Evolutionary conservation across 2,329 filamentous ascomycete genomes (phyloP).

Genomic region (Orbilia oligospora): DNA sequence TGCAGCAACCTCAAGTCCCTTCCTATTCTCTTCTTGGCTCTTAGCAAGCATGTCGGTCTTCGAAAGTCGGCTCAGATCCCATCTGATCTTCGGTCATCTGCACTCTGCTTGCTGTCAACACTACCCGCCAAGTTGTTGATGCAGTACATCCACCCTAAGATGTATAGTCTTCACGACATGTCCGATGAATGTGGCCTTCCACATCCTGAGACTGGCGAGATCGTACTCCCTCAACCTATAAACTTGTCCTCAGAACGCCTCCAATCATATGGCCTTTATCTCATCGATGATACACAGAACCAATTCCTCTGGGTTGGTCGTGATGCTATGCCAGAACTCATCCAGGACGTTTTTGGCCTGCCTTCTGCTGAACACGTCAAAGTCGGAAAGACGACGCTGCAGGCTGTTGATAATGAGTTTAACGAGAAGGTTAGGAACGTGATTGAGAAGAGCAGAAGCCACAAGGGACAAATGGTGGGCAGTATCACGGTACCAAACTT

Average conservation of each 20-base stretch:
- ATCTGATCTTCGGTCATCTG: constrained; percentile 91
- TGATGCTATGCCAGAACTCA: constrained; percentile 89
- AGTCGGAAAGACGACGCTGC: constrained; percentile 89
- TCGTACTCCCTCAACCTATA: constrained; percentile 83
- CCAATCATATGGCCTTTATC: constrained; percentile 89
- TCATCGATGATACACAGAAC: constrained; percentile 96
- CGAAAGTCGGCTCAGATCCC: constrained; percentile 94
- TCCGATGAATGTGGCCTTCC: constrained; percentile 90
- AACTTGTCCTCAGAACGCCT: constrained; percentile 92
- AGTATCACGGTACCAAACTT: constrained; percentile 93
- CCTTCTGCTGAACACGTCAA: constrained; percentile 86
- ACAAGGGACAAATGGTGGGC: constrained; percentile 87
- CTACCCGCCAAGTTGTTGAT: constrained; percentile 89
- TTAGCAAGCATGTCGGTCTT: constrained; percentile 93
- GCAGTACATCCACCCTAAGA: constrained; percentile 88
- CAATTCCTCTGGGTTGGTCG: constrained; percentile 98
- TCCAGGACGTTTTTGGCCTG: constrained; percentile 90
- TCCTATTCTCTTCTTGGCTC: constrained; percentile 88
- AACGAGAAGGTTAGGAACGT: constrained; percentile 93
- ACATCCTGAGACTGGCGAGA: constrained; percentile 87
- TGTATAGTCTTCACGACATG: constrained; percentile 96
- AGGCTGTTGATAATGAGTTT: constrained; percentile 94
- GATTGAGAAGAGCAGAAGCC: constrained; percentile 90
- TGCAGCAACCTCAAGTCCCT: constrained; percentile 90
- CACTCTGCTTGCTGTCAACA: constrained; percentile 93